phyloP scores from a whole-genome alignment of 148 eudicot species.

The Cornus florida region DNA sequence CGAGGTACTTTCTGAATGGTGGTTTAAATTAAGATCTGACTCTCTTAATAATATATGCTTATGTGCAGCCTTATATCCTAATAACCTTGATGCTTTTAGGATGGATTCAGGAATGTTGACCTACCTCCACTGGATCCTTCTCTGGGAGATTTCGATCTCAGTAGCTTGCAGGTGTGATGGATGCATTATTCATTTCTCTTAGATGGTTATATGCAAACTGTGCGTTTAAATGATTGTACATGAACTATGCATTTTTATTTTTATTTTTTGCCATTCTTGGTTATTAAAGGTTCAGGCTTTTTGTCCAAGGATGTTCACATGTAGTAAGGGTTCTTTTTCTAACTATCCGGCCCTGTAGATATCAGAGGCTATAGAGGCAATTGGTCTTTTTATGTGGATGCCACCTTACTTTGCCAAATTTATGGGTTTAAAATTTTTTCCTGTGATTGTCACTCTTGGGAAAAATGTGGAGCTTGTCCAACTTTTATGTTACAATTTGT shows the following conservation, averaged over 20 bases:
- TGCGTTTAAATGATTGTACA: no score
- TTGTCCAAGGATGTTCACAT: no score
- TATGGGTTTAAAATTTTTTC: no score
- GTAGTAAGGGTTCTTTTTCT: no score
- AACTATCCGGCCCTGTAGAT: no score
- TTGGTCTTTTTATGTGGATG: no score
- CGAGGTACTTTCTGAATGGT: constrained; percentile 41
- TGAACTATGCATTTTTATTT: not conserved
- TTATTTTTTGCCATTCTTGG: no score
- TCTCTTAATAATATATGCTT: constrained; percentile 12
- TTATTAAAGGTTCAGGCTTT: no score
- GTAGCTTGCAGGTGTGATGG: constrained; percentile 72
- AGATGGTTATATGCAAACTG: not conserved
- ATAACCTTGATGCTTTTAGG: constrained; percentile 37
- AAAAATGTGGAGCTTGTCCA: no score
- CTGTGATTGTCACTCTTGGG: no score
- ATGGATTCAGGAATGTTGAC: constrained; percentile 55
- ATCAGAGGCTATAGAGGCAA: no score
- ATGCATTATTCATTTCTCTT: not conserved
- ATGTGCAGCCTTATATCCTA: not conserved
- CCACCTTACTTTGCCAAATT: no score
- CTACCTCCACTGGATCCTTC: constrained; percentile 65
- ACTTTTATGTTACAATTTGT: not conserved
- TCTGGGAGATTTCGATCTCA: constrained; percentile 53
- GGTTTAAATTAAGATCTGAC: constrained; percentile 8